phyloP scores from a whole-genome alignment of 2,329 filamentous ascomycete species.

The Massarina eburnea region DNA sequence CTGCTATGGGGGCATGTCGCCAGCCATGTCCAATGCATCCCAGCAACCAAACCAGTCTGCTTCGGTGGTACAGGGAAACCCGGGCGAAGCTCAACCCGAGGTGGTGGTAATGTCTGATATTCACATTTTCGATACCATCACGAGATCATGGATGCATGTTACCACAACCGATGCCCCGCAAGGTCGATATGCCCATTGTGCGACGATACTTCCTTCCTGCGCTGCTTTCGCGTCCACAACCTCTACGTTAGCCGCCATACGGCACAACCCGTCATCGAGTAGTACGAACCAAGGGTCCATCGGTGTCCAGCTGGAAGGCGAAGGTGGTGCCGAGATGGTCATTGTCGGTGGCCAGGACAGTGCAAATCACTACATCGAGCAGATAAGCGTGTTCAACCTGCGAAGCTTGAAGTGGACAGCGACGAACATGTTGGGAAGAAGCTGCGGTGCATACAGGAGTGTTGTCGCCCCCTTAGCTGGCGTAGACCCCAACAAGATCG shows the following conservation, averaged over 20 bases:
- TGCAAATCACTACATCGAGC: slow-evolving; percentile 98
- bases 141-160: slow-evolving; percentile 82
- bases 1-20: slow-evolving; percentile 98
- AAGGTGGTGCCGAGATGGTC: slow-evolving; percentile 93
- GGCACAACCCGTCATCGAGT: slow-evolving; percentile 82
- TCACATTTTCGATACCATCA: slow-evolving; percentile 87
- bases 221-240: slow-evolving; percentile 82
- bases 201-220: slow-evolving; percentile 85
- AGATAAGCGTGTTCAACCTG: slow-evolving; percentile 97
- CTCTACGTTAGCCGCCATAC: slow-evolving; percentile 81
- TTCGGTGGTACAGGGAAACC: slow-evolving; percentile 37
- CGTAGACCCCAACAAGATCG: slow-evolving; percentile 66
- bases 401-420: slow-evolving; percentile 94
- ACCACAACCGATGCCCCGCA: slow-evolving; percentile 80
- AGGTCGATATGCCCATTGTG: slow-evolving; percentile 94
- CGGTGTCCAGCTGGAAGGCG: slow-evolving; percentile 85
- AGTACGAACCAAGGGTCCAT: slow-evolving; percentile 86
- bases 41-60: slow-evolving; percentile 43
- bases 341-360: slow-evolving; percentile 96
- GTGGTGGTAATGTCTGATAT: slow-evolving; percentile 98
- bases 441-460: slow-evolving; percentile 93
- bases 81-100: slow-evolving; percentile 72
- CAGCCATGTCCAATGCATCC: slow-evolving; percentile 83
- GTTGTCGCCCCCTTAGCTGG: slow-evolving; percentile 83
- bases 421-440: slow-evolving; percentile 82